Evolutionary conservation across 176 grass and related monocot genomes (phyloP).

Genomic region (Rhynchospora tenuis): DNA sequence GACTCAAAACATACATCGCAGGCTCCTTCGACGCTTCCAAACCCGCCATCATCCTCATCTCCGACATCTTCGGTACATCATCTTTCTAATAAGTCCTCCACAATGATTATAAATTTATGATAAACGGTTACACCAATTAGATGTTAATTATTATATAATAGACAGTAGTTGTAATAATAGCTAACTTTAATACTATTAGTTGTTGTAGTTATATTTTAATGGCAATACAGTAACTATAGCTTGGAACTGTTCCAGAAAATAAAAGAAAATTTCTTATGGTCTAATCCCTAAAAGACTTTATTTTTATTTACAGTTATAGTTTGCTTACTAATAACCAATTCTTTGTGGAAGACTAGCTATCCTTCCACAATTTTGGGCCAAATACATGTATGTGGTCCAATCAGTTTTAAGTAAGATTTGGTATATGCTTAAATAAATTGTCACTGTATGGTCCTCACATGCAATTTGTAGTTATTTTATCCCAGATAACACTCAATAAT

Average conservation of each 20-base stretch:
- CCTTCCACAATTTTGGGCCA: not conserved
- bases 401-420: not conserved
- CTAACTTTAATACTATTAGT: no score
- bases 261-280: no score
- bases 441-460: not conserved
- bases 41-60: conserved; percentile 25
- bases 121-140: no score
- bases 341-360: not conserved
- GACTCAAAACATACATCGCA: conserved; percentile 29
- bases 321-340: not conserved
- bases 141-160: no score
- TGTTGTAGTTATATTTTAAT: no score
- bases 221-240: no score
- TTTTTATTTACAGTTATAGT: not conserved
- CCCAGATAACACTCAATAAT: not conserved
- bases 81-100: not conserved
- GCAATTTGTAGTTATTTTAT: not conserved
- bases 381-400: not conserved
- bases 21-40: conserved; percentile 25
- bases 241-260: no score
- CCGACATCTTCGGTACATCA: conserved; percentile 28
- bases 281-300: no score
- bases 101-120: no score
- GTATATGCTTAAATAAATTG: not conserved
- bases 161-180: no score